Evolutionary conservation across 805 yeast species (phyloP).

Genomic region (Helenozyma baotianmanensis): DNA sequence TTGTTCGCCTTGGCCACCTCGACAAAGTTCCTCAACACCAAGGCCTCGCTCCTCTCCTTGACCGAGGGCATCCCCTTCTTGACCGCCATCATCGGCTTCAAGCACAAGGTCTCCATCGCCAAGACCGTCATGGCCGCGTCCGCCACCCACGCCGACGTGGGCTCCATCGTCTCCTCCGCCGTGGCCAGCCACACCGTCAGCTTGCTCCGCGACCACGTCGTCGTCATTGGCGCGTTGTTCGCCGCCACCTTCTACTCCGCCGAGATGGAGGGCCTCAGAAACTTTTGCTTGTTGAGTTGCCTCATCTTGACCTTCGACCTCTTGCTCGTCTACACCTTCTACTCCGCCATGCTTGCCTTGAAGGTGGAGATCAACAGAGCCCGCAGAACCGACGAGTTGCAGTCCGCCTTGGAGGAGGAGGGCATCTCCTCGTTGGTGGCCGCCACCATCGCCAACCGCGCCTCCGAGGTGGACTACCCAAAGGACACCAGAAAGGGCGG

Average conservation of each 20-base stretch:
- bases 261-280: slow-evolving; percentile 67
- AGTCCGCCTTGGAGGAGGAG: slow-evolving; percentile 85
- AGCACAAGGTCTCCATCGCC: slow-evolving; percentile 74
- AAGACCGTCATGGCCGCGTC: slow-evolving; percentile 46
- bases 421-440: slow-evolving; percentile 78
- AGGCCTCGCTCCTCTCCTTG: slow-evolving; percentile 67
- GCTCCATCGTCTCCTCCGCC: slow-evolving; percentile 40
- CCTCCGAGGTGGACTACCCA: slow-evolving; percentile 25
- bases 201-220: slow-evolving; percentile 68
- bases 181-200: slow-evolving; percentile 42
- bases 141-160: slow-evolving; percentile 34
- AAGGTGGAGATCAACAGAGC: slow-evolving; percentile 86
- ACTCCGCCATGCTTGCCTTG: slow-evolving; percentile 75
- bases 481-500: slow-evolving; percentile 23
- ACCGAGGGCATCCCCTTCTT: slow-evolving; percentile 92
- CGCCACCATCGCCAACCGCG: slow-evolving; percentile 52
- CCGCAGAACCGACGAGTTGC: slow-evolving; percentile 72
- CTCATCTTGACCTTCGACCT: slow-evolving; percentile 69
- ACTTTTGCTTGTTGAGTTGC: slow-evolving; percentile 73
- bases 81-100: slow-evolving; percentile 89
- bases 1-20: slow-evolving; percentile 66
- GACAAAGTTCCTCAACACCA: slow-evolving; percentile 49
- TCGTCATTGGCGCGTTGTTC: slow-evolving; percentile 66
- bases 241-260: slow-evolving; percentile 63
- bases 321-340: slow-evolving; percentile 72